Percentiles rank a stretch among this genome's conserved stretches.
These are phyloP conservation scores for Trichoderma citrinoviride DNA, from an alignment of 2,329 filamentous ascomycete species.

Conservation along the genomic window DNA sequence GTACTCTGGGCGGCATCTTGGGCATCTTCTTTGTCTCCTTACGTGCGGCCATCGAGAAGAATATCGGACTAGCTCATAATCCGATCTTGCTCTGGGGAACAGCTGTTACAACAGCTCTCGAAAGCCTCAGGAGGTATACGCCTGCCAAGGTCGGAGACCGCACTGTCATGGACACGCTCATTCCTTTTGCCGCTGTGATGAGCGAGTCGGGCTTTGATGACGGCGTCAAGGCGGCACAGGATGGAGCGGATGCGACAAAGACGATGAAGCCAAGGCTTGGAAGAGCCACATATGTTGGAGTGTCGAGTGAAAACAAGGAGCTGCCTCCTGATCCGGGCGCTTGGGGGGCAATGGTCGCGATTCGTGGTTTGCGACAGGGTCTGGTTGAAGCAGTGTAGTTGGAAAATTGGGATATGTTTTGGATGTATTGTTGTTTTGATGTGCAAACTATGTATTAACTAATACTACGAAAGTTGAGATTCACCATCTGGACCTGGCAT, in stretches of 20 bases:
- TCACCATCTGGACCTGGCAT: too few relatives aligned
- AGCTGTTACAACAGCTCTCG: conserved; percentile 44
- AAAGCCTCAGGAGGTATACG: conserved; percentile 51
- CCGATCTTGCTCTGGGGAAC: conserved; percentile 43
- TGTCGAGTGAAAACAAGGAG: conserved; percentile 49
- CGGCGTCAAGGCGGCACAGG: conserved; percentile 57
- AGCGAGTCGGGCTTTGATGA: conserved; percentile 50
- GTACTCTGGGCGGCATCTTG: conserved; percentile 51
- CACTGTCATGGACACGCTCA: conserved; percentile 57
- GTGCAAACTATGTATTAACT: not conserved
- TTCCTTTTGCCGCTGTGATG: conserved; percentile 52
- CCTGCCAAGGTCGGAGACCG: conserved; percentile 55
- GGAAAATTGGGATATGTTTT: not conserved
- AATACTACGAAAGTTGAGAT: too few relatives aligned
- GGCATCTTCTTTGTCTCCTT: conserved; percentile 55
- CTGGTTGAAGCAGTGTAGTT: conserved; percentile 13
- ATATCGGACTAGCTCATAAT: conserved; percentile 34
- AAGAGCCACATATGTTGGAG: conserved; percentile 65
- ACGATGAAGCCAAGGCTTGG: conserved; percentile 64
- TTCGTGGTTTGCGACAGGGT: conserved; percentile 40
- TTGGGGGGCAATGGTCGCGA: conserved; percentile 62
- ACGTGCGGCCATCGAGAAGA: conserved; percentile 42
- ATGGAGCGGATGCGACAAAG: conserved; percentile 62
- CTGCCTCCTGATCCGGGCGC: conserved; percentile 68
- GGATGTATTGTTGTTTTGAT: not conserved